phyloP scores from a whole-genome alignment of 208 protist genomes.

The Blechomonas ayalai region DNA sequence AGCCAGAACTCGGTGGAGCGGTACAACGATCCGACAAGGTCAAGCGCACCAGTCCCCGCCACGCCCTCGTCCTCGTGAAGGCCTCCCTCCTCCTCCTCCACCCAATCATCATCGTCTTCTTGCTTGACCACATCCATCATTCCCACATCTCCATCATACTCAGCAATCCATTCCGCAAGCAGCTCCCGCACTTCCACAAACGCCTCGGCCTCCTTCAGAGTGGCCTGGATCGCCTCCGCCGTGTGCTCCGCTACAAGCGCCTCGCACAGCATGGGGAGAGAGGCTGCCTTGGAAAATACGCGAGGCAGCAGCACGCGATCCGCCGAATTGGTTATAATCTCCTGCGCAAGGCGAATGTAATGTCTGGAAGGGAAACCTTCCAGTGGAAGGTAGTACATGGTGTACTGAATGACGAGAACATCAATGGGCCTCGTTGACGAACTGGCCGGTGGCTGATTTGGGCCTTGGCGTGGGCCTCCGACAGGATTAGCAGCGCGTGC shows the following conservation, averaged over 20 bases:
- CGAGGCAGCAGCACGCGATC: constrained; percentile 55
- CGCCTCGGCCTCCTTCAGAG: constrained; percentile 56
- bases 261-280: constrained; percentile 66
- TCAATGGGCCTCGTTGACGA: constrained; percentile 57
- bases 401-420: constrained; percentile 62
- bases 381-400: constrained; percentile 63
- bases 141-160: constrained; percentile 10
- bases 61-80: constrained; percentile 16
- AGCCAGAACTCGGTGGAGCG: constrained; percentile 61
- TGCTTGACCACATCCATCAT: constrained; percentile 14
- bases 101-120: constrained; percentile 16
- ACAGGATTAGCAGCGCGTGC: no score
- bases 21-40: constrained; percentile 15
- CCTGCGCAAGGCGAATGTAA: constrained; percentile 65
- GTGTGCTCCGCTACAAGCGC: constrained; percentile 64
- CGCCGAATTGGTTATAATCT: constrained; percentile 44
- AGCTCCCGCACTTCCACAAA: constrained; percentile 61
- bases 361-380: constrained; percentile 26
- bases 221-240: constrained; percentile 50
- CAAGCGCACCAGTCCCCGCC: no score
- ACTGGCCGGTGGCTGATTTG: constrained; percentile 1
- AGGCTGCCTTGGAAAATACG: constrained; percentile 24
- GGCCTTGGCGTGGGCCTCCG: no score
- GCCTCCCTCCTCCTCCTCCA: constrained; percentile 7
- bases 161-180: constrained; percentile 22